Base-by-base conservation (phyloP, 1,284 basidiomycete species). In the Cryptococcus sp. region DNA sequence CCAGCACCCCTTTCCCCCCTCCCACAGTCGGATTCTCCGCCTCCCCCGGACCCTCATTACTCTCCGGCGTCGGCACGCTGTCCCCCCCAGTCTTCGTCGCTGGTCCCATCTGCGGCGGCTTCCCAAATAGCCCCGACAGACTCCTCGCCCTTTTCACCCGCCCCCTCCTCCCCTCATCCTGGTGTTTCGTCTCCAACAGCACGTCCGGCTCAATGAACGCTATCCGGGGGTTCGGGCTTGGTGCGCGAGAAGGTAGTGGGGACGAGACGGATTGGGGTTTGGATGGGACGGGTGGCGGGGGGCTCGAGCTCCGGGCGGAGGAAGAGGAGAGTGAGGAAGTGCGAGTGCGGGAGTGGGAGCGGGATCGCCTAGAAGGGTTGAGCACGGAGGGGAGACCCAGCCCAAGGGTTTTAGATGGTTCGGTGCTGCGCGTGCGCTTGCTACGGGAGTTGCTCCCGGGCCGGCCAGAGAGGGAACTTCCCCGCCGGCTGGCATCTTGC, bases 241-340 rank as follows among this genome's bases (percentile, higher is more conserved):
- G 21, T 0, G 68, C 49, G 1, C 72, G 57, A 4, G 61, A 63
- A 1, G 72, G 72, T 9, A 73, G 50, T 0, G 74, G 74, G 7
- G 72, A 71, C 0, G 72, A 75, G 15, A 76, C 74, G 20, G 69
- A 63, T 46, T 65, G 64, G 12, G 55, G 45, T 51, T 64, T 66
- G 3, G 58, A 59, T 4, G 62, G 63, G 0, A 62, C 50, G 37
- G 60, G 56, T 12, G 70, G 69, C 23, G 67, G 65, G 0, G 67
- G 62, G 36, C n/a, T n/a, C n/a, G 62, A 57, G n/a, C 56, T 52
- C 20, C 60, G 50, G 20, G 11, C 24, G 21, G 45, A 47, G 2
- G 40, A 28, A 8, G 52, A 52, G 12, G 47, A n/a, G 28, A 53
- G 42, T 15, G 50, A 37, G 16, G 37, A 50, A 18, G 50, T 43